Evolutionary conservation across 2,329 filamentous ascomycete species (phyloP), one percentile per base, ranked within the genome.

Genomic region (Chaetomiaceae sp.): DNA sequence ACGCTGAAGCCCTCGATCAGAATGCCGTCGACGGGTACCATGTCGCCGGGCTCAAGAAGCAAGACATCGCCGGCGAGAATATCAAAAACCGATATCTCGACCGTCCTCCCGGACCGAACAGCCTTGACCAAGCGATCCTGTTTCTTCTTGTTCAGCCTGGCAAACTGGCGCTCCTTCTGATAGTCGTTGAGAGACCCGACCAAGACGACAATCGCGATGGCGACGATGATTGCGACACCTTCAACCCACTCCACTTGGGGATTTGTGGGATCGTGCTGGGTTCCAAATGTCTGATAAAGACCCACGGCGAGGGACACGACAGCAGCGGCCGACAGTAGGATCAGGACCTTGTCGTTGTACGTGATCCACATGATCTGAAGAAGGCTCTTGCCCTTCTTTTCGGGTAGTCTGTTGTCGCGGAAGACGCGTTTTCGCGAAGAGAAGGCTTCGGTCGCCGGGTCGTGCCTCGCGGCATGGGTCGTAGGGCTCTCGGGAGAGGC

Each of bases 301-400:
- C 88, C 88, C 38, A 91, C 78, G 5, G 83, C 85, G 39, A 91
- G 76, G 40, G 87, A 90, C 46, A 91, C 81, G 34, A 83, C 75
- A 3, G 88, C 88, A 39, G 88, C 88, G 45, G 80, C 74, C 0
- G 85, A 87, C 51, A 90, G 74, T 6, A 90, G 73, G 54, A 89
- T 87, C 42, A 91, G 73, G 3, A 91, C 85, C 67, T 91, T 91
- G 75, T 91, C 88, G 70, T 91, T 89, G 68, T 89, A 89, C 0
- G 88, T 89, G 63, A 91, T 87, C 87, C 87, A 91, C 70, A 89
- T 87, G 38, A 91, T 74, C 65, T 88, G 75, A 40, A 88, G 73
- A 37, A 91, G 77, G 59, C 75, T 85, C 72, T 90, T 91, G 40
- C 85, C 80, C 71, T 90, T 89, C 68, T 86, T 85, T 63, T 82